Percentiles rank a stretch among this genome's conserved stretches.
phyloP scores from a whole-genome alignment of 106 monocot genomes.

The Acorus gramineus region DNA sequence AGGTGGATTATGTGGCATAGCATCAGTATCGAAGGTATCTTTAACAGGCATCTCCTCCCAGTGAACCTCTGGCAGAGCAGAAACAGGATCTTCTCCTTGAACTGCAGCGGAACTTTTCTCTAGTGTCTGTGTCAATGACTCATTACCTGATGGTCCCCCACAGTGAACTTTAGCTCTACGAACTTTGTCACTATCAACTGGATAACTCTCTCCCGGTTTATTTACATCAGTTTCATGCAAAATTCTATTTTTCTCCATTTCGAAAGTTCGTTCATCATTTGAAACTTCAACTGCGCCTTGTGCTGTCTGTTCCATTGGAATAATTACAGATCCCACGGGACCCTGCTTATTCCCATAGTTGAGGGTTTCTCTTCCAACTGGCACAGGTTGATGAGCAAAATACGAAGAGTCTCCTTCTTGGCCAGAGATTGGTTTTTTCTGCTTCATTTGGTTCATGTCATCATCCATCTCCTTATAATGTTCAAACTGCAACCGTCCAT shows the following conservation, averaged over 20 bases:
- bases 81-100: conserved; percentile 22
- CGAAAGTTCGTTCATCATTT: conserved; percentile 6
- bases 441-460: conserved; percentile 17
- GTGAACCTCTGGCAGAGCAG: conserved; percentile 20
- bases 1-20: conserved; percentile 15
- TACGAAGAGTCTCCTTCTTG: conserved; percentile 12
- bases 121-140: conserved; percentile 10
- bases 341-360: conserved; percentile 3
- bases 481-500: conserved; percentile 39
- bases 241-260: conserved; percentile 10
- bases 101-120: conserved; percentile 8
- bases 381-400: conserved; percentile 1
- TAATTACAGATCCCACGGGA: neutral
- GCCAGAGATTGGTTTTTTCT: conserved; percentile 9
- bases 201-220: conserved; percentile 13
- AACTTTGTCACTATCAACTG: conserved; percentile 11
- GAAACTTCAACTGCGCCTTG: conserved; percentile 3
- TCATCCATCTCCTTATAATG: conserved; percentile 39
- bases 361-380: neutral
- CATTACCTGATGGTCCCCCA: conserved; percentile 14
- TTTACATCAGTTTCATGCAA: conserved; percentile 12
- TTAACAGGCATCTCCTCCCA: conserved; percentile 23
- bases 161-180: conserved; percentile 9
- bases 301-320: neutral
- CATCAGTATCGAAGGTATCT: neutral